Conservation (phyloP, 371 early-diverging fungal genomes). For the Lichtheimia hyalospora region DNA sequence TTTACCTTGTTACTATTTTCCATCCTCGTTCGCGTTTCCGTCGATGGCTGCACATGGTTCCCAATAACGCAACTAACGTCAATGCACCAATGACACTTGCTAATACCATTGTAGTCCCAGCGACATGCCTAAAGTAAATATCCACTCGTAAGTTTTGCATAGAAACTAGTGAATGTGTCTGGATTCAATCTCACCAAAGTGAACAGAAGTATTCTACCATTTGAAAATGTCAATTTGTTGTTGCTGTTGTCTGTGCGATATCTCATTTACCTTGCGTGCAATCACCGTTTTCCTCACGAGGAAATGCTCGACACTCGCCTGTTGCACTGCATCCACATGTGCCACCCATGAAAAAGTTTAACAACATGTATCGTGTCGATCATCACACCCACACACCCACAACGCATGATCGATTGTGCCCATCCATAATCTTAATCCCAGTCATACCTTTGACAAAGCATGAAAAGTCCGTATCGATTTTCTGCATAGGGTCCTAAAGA, state of each 20-base stretch:
- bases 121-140: constrained; percentile 22
- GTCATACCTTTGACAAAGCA: neutral
- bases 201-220: neutral
- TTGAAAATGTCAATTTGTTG: too few species aligned
- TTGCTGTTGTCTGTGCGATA: constrained; percentile 1
- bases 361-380: neutral
- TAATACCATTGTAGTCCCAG: constrained; percentile 28
- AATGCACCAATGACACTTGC: constrained; percentile 23
- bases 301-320: constrained; percentile 33
- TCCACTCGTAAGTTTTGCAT: neutral
- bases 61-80: constrained; percentile 25
- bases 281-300: constrained; percentile 19
- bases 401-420: neutral
- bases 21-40: constrained; percentile 33
- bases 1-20: constrained; percentile 32
- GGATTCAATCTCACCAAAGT: constrained; percentile 4
- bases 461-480: neutral
- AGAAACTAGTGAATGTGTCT: too few species aligned
- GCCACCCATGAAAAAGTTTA: neutral
- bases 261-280: constrained; percentile 23
- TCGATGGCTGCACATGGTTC: constrained; percentile 27
- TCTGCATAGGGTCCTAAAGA: neutral
- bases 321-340: constrained; percentile 13
- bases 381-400: neutral
- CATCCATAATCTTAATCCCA: neutral